phyloP scores from a whole-genome alignment of 2,329 filamentous ascomycete genomes.

The Huntiella savannae region DNA sequence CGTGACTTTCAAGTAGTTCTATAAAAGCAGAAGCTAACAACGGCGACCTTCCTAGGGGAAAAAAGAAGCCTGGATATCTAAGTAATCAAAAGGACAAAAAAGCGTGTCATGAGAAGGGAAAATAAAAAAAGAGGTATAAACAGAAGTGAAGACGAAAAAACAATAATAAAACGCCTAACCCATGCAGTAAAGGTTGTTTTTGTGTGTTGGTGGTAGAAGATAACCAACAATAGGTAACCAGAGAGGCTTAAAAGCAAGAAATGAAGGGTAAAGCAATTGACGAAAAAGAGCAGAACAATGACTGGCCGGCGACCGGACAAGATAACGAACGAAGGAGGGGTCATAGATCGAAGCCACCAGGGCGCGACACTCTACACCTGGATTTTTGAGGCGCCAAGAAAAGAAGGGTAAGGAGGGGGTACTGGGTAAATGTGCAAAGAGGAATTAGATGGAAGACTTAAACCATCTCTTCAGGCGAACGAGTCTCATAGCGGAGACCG shows the following conservation, averaged over 20 bases:
- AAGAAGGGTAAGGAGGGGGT: neutral
- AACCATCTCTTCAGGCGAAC: slow-evolving; percentile 6
- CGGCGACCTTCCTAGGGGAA: too few relatives aligned
- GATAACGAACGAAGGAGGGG: neutral
- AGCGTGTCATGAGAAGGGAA: neutral
- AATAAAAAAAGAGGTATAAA: slow-evolving; percentile 1
- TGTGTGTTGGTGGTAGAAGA: too few relatives aligned
- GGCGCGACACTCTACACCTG: neutral
- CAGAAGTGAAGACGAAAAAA: neutral
- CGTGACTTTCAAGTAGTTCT: too few relatives aligned
- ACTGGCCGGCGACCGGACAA: neutral
- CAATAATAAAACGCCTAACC: too few relatives aligned
- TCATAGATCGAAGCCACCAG: too few relatives aligned
- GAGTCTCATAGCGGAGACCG: slow-evolving; percentile 3
- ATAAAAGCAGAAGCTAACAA: too few relatives aligned
- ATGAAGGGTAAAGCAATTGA: neutral
- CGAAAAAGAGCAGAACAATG: neutral
- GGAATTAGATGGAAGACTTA: neutral
- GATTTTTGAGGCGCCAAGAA: neutral
- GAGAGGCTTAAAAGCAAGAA: too few relatives aligned
- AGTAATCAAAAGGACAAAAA: too few relatives aligned
- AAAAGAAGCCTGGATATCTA: too few relatives aligned
- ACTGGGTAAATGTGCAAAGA: neutral
- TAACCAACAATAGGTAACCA: too few relatives aligned
- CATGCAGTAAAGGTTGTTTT: too few relatives aligned